phyloP scores from a whole-genome alignment of 2,329 filamentous ascomycete genomes.

The Fusarium solani-melongenae region DNA sequence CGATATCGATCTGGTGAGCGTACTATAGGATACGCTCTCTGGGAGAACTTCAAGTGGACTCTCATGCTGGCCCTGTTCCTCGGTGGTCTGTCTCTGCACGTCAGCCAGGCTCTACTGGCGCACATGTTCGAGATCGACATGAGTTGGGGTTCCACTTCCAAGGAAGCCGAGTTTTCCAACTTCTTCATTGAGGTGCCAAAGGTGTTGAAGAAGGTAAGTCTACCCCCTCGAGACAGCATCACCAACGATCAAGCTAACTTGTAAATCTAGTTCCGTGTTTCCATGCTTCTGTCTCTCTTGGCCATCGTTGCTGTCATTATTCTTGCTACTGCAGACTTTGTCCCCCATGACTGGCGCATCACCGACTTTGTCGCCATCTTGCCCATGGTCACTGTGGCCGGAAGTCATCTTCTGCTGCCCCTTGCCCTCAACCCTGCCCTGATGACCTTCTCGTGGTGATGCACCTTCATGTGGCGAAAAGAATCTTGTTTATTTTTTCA shows the following conservation, averaged over 20 bases:
- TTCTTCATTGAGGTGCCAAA: constrained; percentile 88
- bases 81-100: constrained; percentile 82
- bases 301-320: constrained; percentile 72
- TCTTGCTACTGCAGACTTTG: constrained; percentile 70
- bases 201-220: constrained; percentile 79
- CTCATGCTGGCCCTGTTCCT: constrained; percentile 82
- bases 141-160: constrained; percentile 86
- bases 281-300: constrained; percentile 69
- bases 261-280: constrained; percentile 73
- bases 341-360: constrained; percentile 74
- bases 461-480: background rate
- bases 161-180: constrained; percentile 83
- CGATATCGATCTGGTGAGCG: constrained; percentile 77
- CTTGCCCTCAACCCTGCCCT: constrained; percentile 81
- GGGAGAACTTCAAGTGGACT: constrained; percentile 79
- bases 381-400: constrained; percentile 78
- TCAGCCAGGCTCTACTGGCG: constrained; percentile 80
- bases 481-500: constrained; percentile 7
- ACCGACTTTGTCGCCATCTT: constrained; percentile 80
- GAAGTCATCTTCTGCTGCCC: constrained; percentile 76
- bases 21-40: constrained; percentile 65
- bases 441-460: constrained; percentile 81
- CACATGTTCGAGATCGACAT: constrained; percentile 91
- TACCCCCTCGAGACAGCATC: constrained; percentile 50
- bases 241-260: constrained; percentile 32